Conservation (phyloP, 2,329 filamentous ascomycete genomes). For the Chaetomiaceae sp. region DNA sequence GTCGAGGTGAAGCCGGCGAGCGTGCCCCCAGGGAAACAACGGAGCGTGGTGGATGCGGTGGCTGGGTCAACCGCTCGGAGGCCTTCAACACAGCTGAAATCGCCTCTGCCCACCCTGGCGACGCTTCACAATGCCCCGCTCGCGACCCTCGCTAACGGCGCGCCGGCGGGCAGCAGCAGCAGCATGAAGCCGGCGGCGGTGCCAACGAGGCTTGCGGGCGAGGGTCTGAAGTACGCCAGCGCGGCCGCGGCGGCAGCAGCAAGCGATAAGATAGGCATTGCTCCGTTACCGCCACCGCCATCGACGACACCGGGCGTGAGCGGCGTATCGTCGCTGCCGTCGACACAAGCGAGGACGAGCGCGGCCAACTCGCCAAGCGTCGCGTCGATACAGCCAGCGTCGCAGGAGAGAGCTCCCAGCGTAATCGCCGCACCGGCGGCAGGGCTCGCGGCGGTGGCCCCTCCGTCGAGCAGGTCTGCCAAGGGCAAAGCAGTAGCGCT, state of each 20-base stretch:
- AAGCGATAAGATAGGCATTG: constrained; percentile 83
- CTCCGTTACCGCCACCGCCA: constrained; percentile 85
- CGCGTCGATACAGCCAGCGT: constrained; percentile 41
- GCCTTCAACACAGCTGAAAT: constrained; percentile 87
- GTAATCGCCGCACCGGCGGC: constrained; percentile 24
- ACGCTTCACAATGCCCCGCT: constrained; percentile 73
- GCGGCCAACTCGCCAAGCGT: constrained; percentile 49
- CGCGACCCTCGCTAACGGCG: constrained; percentile 50
- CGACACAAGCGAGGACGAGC: constrained; percentile 48
- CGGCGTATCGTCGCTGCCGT: constrained; percentile 44
- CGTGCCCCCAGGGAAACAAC: constrained; percentile 42
- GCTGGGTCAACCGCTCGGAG: constrained; percentile 53
- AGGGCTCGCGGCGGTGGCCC: constrained; percentile 18
- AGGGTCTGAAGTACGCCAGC: constrained; percentile 93
- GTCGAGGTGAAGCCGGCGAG: constrained; percentile 41
- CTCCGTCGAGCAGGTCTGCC: constrained; percentile 30
- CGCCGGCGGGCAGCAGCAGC: constrained; percentile 42
- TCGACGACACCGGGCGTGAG: constrained; percentile 42
- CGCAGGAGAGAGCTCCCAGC: constrained; percentile 32
- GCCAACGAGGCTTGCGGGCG: constrained; percentile 76
- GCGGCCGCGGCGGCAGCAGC: constrained; percentile 90
- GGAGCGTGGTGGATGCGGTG: constrained; percentile 52
- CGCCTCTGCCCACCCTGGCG: constrained; percentile 84
- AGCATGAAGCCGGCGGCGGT: constrained; percentile 90
- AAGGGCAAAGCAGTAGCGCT: constrained; percentile 39